Base-by-base conservation (phyloP, 164 flowering plant genomes). In the Houttuynia cordata region DNA sequence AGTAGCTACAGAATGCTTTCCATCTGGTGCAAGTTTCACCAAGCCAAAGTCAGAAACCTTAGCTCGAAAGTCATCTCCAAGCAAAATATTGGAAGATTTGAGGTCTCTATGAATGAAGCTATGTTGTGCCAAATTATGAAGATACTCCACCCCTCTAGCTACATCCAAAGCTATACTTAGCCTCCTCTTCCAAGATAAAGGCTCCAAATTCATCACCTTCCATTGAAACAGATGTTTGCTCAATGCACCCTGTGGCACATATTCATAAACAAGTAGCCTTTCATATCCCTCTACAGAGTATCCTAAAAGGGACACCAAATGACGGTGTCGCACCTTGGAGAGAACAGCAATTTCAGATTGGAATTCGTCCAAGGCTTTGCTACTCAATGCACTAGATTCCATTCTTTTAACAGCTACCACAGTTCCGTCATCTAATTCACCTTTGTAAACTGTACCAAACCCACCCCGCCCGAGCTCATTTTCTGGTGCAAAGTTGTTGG, bases 121-220 rank as follows among this genome's bases (percentile, higher is more conserved):
- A 51, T 82, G 78, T 13, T 78, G 82, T 49, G 92, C 92, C 53
- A 88, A 55, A 59, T 58, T 69, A 65, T 88, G 96, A 50, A 88
- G 86, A 75, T 87, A 87, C 53, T 87, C 96, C 83, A 87, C 73
- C 60, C 87, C 96, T 69, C 88, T 75, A 51, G 89, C 96, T 9
- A 87, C 89, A 75, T 87, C 96, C 61, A 87, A 70, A 3, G 87
- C 91, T 72, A 87, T 76, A 53, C 56, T 73, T 17, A 88, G 78
- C 81, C 96, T 79, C 71, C 70, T 75, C 58, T 69, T 76, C 90
- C 90, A 88, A 65, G 88, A 74, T 2, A 88, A 70, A 64, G 96
- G 96, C 68, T 84, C 84, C 67, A 84, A 22, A 1, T 76, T 65
- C 57, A 80, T 64, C 53, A 58, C 64, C 70, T 79, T 69, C 92